These are phyloP conservation scores for Thielaviopsis cerberus DNA, from an alignment of 2,329 filamentous ascomycete genomes.

Conservation along the genomic window DNA sequence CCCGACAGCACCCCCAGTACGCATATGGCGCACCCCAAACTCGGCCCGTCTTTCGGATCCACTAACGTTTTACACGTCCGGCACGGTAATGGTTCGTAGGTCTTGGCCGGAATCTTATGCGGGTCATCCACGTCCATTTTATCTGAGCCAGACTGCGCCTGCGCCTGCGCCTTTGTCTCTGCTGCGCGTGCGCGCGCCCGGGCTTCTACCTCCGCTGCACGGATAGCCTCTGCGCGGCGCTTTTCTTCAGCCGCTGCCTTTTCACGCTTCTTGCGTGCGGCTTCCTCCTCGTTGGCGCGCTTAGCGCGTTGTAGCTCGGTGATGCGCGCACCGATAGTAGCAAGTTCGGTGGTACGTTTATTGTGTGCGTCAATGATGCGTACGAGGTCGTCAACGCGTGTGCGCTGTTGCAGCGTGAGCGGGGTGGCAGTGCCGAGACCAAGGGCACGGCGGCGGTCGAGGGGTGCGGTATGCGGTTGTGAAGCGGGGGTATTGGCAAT, in stretches of 20 bases:
- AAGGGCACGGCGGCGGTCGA: constrained; percentile 3
- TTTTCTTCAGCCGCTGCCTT: constrained; percentile 22
- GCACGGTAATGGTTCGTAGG: constrained; percentile 24
- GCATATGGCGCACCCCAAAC: constrained; percentile 27
- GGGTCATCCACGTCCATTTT: constrained; percentile 1
- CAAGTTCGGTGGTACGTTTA: constrained; percentile 15
- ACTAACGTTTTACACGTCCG: constrained; percentile 21
- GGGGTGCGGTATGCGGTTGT: not conserved
- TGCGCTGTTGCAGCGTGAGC: constrained; percentile 4
- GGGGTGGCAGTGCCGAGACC: constrained; percentile 9
- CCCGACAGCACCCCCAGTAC: constrained; percentile 24
- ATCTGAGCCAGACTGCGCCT: not conserved
- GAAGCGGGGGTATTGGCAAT: constrained; percentile 12
- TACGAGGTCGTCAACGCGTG: constrained; percentile 9
- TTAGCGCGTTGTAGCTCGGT: constrained; percentile 30
- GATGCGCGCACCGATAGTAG: constrained; percentile 22
- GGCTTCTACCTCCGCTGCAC: constrained; percentile 10
- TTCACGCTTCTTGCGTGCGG: constrained; percentile 28
- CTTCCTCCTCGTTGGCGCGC: constrained; percentile 14
- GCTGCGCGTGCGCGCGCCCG: constrained; percentile 12
- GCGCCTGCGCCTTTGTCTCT: constrained; percentile 12
- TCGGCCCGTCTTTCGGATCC: constrained; percentile 19
- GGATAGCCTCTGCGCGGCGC: constrained; percentile 12
- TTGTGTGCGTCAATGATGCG: constrained; percentile 9
- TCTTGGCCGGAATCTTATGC: constrained; percentile 17